phyloP scores from a whole-genome alignment of 2,329 filamentous ascomycete genomes.

The Fonsecaea monophora region DNA sequence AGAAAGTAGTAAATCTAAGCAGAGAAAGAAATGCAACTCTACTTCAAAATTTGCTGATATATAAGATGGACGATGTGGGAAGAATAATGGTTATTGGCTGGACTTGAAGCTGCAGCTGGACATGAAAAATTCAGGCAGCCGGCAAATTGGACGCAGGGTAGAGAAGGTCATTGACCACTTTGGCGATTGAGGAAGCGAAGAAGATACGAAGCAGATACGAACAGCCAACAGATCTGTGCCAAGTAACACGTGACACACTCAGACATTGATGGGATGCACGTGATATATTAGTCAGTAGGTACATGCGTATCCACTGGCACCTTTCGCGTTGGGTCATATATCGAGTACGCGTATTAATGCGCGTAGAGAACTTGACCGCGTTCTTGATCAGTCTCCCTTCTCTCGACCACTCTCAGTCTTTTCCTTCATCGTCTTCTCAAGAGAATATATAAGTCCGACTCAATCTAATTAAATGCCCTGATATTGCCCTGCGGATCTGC shows the following conservation, averaged over 20 bases:
- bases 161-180: not conserved
- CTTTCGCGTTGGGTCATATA: too few species aligned
- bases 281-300: too few species aligned
- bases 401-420: not conserved
- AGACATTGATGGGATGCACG: too few species aligned
- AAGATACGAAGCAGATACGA: not conserved
- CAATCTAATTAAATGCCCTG: not conserved
- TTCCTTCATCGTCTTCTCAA: not conserved
- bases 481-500: not conserved
- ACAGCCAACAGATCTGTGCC: not conserved
- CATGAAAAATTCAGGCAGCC: conserved; percentile 1
- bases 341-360: too few species aligned
- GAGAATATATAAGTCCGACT: not conserved
- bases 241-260: not conserved
- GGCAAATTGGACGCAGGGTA: not conserved
- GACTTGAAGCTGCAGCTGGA: not conserved
- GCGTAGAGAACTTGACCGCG: too few species aligned
- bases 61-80: too few species aligned
- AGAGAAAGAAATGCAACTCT: not conserved
- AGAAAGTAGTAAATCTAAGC: not conserved
- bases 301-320: too few species aligned
- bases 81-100: not conserved
- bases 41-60: not conserved
- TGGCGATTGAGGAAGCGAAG: not conserved
- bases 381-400: too few species aligned